Conservation (phyloP, 2,329 filamentous ascomycete species). For the Dactylellina parvicollis region DNA sequence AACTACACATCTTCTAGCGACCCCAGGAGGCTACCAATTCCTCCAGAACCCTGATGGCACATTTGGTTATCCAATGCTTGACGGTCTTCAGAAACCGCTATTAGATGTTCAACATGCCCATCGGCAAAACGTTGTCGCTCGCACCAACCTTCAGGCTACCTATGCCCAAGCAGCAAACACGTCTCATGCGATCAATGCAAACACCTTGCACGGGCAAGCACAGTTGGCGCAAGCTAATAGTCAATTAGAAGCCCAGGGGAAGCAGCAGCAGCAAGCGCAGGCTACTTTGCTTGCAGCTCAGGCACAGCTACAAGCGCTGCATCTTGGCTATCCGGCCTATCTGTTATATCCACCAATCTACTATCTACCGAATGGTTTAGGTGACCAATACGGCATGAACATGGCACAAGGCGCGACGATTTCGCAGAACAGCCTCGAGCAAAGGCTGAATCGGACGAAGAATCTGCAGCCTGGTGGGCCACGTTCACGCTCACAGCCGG, state of each 20-base stretch:
- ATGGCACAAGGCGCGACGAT: conserved; percentile 11
- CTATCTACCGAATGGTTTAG: conserved; percentile 9
- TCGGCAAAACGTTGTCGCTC: conserved; percentile 30
- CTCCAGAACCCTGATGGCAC: conserved; percentile 40
- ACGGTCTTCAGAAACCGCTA: conserved; percentile 30
- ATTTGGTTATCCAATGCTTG: conserved; percentile 30
- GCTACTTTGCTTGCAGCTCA: conserved; percentile 35
- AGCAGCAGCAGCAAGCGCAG: conserved; percentile 45
- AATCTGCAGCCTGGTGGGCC: conserved; percentile 51
- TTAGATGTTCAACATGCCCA: conserved; percentile 39
- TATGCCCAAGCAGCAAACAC: conserved; percentile 14
- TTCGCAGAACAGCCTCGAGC: conserved; percentile 43
- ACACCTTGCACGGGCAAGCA: conserved; percentile 9
- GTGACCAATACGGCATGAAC: conserved; percentile 29
- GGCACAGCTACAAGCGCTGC: conserved; percentile 24
- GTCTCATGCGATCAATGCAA: neutral
- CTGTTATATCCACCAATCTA: conserved; percentile 25
- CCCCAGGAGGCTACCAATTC: conserved; percentile 34
- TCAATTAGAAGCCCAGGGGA: conserved; percentile 31
- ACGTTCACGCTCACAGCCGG: conserved; percentile 46
- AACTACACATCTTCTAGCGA: conserved; percentile 30
- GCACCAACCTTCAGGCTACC: conserved; percentile 18
- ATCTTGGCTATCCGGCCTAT: conserved; percentile 33
- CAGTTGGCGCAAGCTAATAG: conserved; percentile 17
- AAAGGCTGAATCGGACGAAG: conserved; percentile 47